Percentiles rank a stretch among this genome's conserved stretches.
These are phyloP conservation scores for Neurospora sp. DNA, from an alignment of 495 filamentous ascomycete species.

Conservation along the genomic window DNA sequence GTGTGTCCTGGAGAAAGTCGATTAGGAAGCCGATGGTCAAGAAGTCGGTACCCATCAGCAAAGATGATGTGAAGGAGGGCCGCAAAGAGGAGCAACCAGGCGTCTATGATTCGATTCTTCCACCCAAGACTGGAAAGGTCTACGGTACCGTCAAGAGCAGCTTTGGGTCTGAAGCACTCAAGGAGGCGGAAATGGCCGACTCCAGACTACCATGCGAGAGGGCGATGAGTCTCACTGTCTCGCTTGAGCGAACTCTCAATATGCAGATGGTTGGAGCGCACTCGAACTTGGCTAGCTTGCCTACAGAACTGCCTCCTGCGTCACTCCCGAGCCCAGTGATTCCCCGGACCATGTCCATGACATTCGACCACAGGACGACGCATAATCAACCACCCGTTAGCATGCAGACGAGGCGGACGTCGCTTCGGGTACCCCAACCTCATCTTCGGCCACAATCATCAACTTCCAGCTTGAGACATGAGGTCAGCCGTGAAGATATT, in stretches of 20 bases:
- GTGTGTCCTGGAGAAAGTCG: slow-evolving; percentile 16
- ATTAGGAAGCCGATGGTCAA: slow-evolving; percentile 25
- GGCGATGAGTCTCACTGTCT: slow-evolving; percentile 14
- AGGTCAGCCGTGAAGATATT: slow-evolving; percentile 26
- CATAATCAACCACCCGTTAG: slow-evolving; percentile 22
- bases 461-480: slow-evolving; percentile 18
- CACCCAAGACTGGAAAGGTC: slow-evolving; percentile 7
- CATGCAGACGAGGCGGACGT: slow-evolving; percentile 22
- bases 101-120: slow-evolving; percentile 6
- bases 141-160: slow-evolving; percentile 6
- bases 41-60: slow-evolving; percentile 23
- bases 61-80: slow-evolving; percentile 3
- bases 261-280: slow-evolving; percentile 4
- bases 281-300: slow-evolving; percentile 7
- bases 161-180: slow-evolving; percentile 1
- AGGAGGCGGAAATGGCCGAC: neutral
- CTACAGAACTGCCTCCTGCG: slow-evolving; percentile 15
- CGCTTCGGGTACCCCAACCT: slow-evolving; percentile 31
- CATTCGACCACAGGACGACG: slow-evolving; percentile 9
- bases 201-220: neutral
- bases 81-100: neutral
- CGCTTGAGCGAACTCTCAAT: slow-evolving; percentile 8
- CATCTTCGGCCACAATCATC: slow-evolving; percentile 27
- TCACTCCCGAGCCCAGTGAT: slow-evolving; percentile 15
- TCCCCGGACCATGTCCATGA: slow-evolving; percentile 14